These are phyloP conservation scores for Funneliformis geosporum DNA, from an alignment of 192 early-diverging fungal genomes.

Conservation along the genomic window DNA sequence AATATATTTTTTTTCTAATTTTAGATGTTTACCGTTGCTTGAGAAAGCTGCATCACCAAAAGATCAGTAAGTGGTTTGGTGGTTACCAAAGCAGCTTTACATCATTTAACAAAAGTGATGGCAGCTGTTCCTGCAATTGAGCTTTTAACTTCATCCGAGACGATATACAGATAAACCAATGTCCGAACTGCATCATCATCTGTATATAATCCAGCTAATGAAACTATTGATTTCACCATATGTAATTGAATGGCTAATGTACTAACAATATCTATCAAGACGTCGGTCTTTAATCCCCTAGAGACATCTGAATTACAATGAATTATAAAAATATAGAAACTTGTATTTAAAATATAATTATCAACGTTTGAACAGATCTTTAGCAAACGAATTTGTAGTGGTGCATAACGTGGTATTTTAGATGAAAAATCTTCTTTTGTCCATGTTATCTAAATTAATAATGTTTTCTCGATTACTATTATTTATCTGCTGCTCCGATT, in stretches of 20 bases:
- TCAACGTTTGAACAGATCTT: no score
- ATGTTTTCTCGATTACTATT: no score
- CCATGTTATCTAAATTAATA: no score
- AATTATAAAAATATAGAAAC: no score
- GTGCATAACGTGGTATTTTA: no score
- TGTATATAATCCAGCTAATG: constrained; percentile 21
- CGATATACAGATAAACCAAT: constrained; percentile 37
- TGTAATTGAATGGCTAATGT: constrained; percentile 34
- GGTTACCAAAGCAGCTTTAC: constrained; percentile 79
- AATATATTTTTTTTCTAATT: background rate
- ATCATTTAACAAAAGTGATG: constrained; percentile 71
- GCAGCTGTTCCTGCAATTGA: constrained; percentile 40
- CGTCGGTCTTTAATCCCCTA: constrained; percentile 4
- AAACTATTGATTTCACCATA: constrained; percentile 38
- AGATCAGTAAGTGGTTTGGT: constrained; percentile 71
- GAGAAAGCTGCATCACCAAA: constrained; percentile 49
- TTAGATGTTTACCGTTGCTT: constrained; percentile 54
- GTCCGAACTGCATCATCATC: constrained; percentile 35
- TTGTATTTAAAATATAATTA: no score
- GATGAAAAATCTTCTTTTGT: no score
- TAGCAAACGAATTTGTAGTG: no score
- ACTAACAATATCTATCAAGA: constrained; percentile 26
- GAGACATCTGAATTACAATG: no score
- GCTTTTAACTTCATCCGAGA: constrained; percentile 24
- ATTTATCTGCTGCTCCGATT: no score